Evolutionary conservation across 306 rosid species (phyloP).

Genomic region (Medicago truncatula): DNA sequence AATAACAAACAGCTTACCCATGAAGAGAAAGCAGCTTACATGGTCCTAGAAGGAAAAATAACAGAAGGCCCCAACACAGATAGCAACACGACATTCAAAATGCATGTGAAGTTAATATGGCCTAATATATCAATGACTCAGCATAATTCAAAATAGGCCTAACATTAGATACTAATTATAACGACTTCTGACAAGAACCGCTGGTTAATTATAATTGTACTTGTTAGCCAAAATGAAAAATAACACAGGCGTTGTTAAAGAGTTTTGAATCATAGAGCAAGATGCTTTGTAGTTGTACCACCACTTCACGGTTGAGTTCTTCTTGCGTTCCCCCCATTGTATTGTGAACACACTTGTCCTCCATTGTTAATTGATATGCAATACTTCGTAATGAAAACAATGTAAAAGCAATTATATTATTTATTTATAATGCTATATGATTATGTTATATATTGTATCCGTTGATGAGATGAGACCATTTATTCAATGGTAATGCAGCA

Average conservation of each 20-base stretch:
- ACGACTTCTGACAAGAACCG: neutral
- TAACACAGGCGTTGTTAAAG: neutral
- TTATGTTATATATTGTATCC: too few relatives aligned
- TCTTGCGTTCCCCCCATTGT: neutral
- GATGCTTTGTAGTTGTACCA: neutral
- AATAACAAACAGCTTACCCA: neutral
- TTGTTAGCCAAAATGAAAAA: neutral
- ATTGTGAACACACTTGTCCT: neutral
- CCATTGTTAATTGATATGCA: neutral
- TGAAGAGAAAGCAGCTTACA: neutral
- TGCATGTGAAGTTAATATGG: neutral
- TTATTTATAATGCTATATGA: too few relatives aligned
- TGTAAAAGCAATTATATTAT: neutral
- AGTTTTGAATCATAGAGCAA: neutral
- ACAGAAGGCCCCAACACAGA: neutral
- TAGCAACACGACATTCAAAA: neutral
- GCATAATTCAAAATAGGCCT: neutral
- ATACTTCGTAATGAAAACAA: neutral
- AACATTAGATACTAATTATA: neutral
- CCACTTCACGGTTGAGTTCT: too few relatives aligned
- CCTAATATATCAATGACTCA: neutral
- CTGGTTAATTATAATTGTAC: too few relatives aligned
- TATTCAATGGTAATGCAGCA: neutral
- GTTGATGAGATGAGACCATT: neutral
- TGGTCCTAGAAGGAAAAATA: neutral